These are phyloP conservation scores for Malbranchea zuffiana DNA, from an alignment of 2,329 filamentous ascomycete species.

Conservation along the genomic window DNA sequence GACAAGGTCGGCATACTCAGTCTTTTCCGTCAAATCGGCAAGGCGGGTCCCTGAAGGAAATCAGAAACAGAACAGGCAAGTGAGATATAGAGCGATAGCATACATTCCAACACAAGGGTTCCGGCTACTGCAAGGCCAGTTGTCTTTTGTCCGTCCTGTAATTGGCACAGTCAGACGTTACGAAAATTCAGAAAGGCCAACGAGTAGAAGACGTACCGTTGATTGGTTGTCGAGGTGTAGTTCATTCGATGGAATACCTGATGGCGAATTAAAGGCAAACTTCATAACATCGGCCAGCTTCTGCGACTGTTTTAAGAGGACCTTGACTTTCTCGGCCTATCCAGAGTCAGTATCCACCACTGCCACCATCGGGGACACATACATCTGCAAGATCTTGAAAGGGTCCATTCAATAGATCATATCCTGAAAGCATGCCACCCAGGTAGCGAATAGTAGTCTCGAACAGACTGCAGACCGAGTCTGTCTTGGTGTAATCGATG, in stretches of 20 bases:
- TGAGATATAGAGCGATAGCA: not conserved
- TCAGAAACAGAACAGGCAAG: not conserved
- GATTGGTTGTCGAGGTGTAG: conserved; percentile 49
- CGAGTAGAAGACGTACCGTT: conserved; percentile 13
- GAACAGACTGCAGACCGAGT: conserved; percentile 60
- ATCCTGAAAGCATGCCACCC: conserved; percentile 64
- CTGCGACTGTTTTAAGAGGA: conserved; percentile 55
- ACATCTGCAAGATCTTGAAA: conserved; percentile 42
- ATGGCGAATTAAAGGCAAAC: conserved; percentile 66
- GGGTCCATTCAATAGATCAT: conserved; percentile 57
- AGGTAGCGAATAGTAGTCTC: conserved; percentile 87
- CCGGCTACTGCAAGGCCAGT: conserved; percentile 70
- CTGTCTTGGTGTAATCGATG: conserved; percentile 59
- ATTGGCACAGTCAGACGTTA: not conserved
- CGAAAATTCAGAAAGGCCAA: not conserved
- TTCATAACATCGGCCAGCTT: conserved; percentile 61
- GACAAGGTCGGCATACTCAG: conserved; percentile 53
- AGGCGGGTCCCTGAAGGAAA: conserved; percentile 39
- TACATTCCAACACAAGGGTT: conserved; percentile 65
- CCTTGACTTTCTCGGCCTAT: conserved; percentile 12
- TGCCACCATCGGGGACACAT: conserved; percentile 7
- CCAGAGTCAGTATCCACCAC: not conserved
- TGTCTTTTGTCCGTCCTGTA: conserved; percentile 38
- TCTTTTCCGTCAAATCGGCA: conserved; percentile 60
- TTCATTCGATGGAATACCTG: conserved; percentile 62